Base-by-base conservation (phyloP, 306 rosid genomes). In the Prunus dulcis region DNA sequence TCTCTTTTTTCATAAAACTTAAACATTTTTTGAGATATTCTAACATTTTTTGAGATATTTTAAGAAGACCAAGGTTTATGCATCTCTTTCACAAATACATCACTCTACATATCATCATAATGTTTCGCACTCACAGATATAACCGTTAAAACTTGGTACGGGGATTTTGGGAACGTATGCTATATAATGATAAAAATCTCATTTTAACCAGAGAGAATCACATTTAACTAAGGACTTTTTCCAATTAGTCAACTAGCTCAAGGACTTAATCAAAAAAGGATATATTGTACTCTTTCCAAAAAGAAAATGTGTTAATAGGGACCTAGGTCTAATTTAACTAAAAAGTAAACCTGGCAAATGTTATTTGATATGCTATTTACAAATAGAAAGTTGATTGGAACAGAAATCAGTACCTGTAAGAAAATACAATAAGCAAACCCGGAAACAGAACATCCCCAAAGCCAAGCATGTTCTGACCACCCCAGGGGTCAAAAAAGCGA, bases 401-500 rank as follows among this genome's bases (percentile, higher is more conserved):
- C 8, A 73, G 45, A 77, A 82, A 69, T 72, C 74, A 84, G 49
- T 86, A 95, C 97, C 98, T 91, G 76, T 69, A 89, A 80, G 90
- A 1, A 88, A 95, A 90, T 69, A 83, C 86, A 80, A 95, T 84
- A 74, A 95, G 98, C 90, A 95, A 86, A 81, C 98, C 98, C 70
- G 98, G 98, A 81, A 95, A 95, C 52, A 95, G 91, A 85, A 95
- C 86, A 72, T 95, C 98, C 80, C 97, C 98, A 67, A 95, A 95
- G 72, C 98, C 98, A 84, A 95, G 84, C 97, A 95, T 89, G 82
- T 95, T 89, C 80, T 81, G 89, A 75, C 98, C 98, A 79, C 88
- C 90, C 98, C 98, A 92, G 32, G 98, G 97, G 76, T 95, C 98
- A 80, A 72, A 77, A 62, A 79, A 52, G 43, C 96, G 96, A 76